Conservation (phyloP, 345 rosid genomes). For the Psidium guajava region DNA sequence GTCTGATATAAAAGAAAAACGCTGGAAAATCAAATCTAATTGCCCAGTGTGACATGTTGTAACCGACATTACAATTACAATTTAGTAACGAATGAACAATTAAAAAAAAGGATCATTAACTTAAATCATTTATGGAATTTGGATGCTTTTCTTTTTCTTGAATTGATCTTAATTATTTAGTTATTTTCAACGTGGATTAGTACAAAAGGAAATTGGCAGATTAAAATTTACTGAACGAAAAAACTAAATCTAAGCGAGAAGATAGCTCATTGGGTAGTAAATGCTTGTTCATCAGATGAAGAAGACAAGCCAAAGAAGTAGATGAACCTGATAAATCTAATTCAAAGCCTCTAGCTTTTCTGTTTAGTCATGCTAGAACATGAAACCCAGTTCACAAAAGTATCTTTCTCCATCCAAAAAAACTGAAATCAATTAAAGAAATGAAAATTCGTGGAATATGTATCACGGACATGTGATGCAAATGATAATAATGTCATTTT, state of each 20-base stretch:
- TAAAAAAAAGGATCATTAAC: not conserved
- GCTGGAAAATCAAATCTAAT: not conserved
- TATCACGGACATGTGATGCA: not conserved
- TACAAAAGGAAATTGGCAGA: not conserved
- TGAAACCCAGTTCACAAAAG: not conserved
- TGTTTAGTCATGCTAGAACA: not conserved
- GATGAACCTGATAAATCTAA: not conserved
- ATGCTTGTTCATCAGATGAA: not conserved
- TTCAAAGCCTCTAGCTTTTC: not conserved
- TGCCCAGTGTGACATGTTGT: not conserved
- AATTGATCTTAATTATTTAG: not conserved
- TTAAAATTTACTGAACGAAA: not conserved
- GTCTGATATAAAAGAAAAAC: not conserved
- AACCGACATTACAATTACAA: not conserved
- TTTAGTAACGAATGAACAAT: not conserved
- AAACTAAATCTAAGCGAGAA: not conserved
- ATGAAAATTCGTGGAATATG: not conserved
- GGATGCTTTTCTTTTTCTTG: not conserved
- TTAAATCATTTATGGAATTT: not conserved
- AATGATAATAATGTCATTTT: not conserved
- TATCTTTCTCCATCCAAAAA: not conserved
- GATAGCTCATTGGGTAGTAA: not conserved
- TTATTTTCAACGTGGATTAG: not conserved
- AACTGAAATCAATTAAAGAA: not conserved
- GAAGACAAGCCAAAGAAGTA: not conserved